A percentile compares a stretch with the other conserved stretches of the same genome.
Conservation (phyloP, 176 grass and related monocot species). For the Triticum urartu region DNA sequence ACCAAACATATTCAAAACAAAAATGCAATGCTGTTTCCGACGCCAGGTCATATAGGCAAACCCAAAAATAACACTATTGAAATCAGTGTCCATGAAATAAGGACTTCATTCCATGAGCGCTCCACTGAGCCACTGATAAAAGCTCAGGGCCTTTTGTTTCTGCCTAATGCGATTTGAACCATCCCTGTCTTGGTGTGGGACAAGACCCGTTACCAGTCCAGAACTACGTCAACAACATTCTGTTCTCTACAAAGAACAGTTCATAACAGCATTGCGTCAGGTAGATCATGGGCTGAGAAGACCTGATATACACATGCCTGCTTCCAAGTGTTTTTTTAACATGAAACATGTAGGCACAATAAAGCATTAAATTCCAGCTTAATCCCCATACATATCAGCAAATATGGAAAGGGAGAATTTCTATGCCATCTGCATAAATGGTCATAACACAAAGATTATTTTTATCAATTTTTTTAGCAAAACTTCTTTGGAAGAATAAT, state of each 20-base stretch:
- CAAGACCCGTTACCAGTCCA: not conserved
- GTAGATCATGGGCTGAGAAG: not conserved
- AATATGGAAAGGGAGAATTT: not conserved
- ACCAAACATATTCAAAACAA: slow-evolving; percentile 13
- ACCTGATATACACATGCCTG: not conserved
- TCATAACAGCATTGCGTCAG: not conserved
- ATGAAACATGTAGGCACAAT: not conserved
- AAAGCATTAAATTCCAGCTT: not conserved
- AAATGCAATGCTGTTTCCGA: not conserved
- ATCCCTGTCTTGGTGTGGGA: not conserved
- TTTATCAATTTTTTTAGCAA: not conserved
- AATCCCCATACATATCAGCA: not conserved
- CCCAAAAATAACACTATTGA: not conserved
- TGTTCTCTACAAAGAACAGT: not conserved
- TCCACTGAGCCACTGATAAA: not conserved
- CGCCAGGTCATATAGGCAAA: not conserved
- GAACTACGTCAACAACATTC: not conserved
- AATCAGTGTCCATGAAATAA: not conserved
- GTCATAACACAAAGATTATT: not conserved
- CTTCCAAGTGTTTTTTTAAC: not conserved
- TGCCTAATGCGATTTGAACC: not conserved
- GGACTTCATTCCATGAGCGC: not conserved
- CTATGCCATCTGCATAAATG: not conserved
- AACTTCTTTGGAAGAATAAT: not conserved
- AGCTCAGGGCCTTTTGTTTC: not conserved